A percentile compares a stretch with the other conserved stretches of the same genome.
Evolutionary conservation across 441 rosid genomes (phyloP).

Genomic region (Pelargonium citronellum): DNA sequence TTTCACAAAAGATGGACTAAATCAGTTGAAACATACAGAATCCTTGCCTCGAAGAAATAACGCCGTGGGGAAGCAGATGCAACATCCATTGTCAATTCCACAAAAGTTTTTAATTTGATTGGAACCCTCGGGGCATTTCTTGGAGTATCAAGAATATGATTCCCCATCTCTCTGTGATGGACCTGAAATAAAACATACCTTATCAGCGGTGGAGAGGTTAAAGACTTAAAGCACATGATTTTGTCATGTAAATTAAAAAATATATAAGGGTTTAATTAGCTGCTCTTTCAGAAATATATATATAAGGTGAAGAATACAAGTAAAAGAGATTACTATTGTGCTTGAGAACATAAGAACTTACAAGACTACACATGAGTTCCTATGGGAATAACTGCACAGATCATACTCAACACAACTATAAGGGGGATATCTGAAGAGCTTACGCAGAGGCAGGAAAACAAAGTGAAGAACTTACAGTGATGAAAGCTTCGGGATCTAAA

Average conservation of each 20-base stretch:
- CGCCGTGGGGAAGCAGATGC: slow-evolving; percentile 94
- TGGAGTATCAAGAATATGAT: slow-evolving; percentile 19
- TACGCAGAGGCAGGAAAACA: slow-evolving; percentile 6
- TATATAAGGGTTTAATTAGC: background rate
- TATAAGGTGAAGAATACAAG: background rate
- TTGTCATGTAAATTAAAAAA: background rate
- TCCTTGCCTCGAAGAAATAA: slow-evolving; percentile 87
- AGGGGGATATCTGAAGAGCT: background rate
- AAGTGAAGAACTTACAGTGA: slow-evolving; percentile 46
- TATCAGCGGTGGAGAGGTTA: background rate
- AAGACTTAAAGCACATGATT: background rate
- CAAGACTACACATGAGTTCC: background rate
- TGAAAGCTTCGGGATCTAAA: slow-evolving; percentile 73
- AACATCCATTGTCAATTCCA: slow-evolving; percentile 86
- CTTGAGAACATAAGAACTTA: background rate
- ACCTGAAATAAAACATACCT: slow-evolving; percentile 41
- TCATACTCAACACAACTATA: background rate
- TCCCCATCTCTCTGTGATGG: slow-evolving; percentile 41
- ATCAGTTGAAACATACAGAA: slow-evolving; percentile 28
- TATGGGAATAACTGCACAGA: background rate
- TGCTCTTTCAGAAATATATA: background rate
- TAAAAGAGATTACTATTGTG: background rate
- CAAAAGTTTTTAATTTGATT: slow-evolving; percentile 55
- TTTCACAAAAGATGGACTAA: slow-evolving; percentile 15
- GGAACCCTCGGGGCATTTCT: slow-evolving; percentile 31